Conservation (phyloP, 2,329 filamentous ascomycete genomes). For the Aureobasidium leucospermi region DNA sequence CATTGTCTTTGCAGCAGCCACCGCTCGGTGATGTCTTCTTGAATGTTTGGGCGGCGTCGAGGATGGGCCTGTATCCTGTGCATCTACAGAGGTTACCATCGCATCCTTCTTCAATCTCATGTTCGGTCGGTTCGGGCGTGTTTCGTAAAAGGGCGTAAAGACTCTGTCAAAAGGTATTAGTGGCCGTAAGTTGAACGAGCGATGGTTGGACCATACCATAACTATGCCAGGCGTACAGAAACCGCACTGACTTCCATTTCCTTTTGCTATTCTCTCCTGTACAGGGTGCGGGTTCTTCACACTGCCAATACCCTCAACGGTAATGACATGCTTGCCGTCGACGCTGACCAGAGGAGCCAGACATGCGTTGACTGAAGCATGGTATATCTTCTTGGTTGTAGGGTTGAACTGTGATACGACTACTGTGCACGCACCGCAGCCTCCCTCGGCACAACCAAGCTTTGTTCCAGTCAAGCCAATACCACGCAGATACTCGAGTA, state of each 20-base stretch:
- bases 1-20: conserved; percentile 22
- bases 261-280: conserved; percentile 84
- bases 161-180: conserved; percentile 45
- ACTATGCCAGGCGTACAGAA: conserved; percentile 98
- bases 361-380: conserved; percentile 94
- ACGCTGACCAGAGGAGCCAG: conserved; percentile 86
- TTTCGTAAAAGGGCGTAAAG: conserved; percentile 89
- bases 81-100: conserved; percentile 95
- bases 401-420: conserved; percentile 91
- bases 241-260: conserved; percentile 87
- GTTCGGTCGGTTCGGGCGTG: conserved; percentile 65
- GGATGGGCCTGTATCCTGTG: conserved; percentile 87
- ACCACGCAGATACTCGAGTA: conserved; percentile 86
- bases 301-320: conserved; percentile 90
- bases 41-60: conserved; percentile 91
- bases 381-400: conserved; percentile 85
- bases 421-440: conserved; percentile 92
- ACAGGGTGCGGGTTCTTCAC: conserved; percentile 78
- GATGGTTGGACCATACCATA: conserved; percentile 49
- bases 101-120: conserved; percentile 90
- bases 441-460: conserved; percentile 91
- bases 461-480: conserved; percentile 95
- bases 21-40: conserved; percentile 53
- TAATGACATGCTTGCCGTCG: conserved; percentile 97
- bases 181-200: not conserved